Percentiles rank a stretch among this genome's conserved stretches.
These are phyloP conservation scores for Hibiscus syriacus DNA, from an alignment of 345 rosid species.

Conservation along the genomic window DNA sequence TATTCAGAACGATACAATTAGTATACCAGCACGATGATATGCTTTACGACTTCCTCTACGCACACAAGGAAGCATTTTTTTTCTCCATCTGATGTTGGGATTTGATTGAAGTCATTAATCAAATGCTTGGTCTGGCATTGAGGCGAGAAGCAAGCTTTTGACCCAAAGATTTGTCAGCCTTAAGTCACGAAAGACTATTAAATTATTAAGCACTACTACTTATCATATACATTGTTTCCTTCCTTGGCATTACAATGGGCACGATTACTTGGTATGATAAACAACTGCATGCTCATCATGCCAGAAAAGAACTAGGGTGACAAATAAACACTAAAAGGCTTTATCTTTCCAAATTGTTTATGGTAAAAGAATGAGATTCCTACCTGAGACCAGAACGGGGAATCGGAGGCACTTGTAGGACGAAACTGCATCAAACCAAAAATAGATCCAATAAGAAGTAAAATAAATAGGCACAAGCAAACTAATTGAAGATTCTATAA, in stretches of 20 bases:
- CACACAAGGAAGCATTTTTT: neutral
- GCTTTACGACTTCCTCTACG: neutral
- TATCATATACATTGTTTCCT: neutral
- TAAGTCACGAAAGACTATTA: slow-evolving; percentile 7
- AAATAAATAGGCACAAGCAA: neutral
- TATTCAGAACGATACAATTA: neutral
- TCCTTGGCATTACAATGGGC: too few species aligned
- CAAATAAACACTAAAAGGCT: too few species aligned
- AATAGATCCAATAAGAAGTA: neutral
- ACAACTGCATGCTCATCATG: too few species aligned
- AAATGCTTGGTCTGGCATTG: slow-evolving; percentile 58
- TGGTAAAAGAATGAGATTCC: slow-evolving; percentile 3
- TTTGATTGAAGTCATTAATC: slow-evolving; percentile 14
- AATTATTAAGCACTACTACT: neutral
- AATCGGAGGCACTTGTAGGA: neutral
- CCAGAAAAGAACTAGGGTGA: too few species aligned
- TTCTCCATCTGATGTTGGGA: neutral
- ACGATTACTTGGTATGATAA: too few species aligned
- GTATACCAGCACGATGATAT: neutral
- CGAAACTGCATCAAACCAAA: neutral
- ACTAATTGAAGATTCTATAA: neutral
- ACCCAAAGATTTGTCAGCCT: slow-evolving; percentile 67
- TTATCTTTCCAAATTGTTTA: too few species aligned
- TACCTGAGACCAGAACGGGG: slow-evolving; percentile 37
- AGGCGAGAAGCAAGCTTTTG: slow-evolving; percentile 77